Percentiles rank a stretch among this genome's conserved stretches.
Evolutionary conservation across 768 basidiomycete species (phyloP).

Genomic region (Lactarius pseudohatsudake): DNA sequence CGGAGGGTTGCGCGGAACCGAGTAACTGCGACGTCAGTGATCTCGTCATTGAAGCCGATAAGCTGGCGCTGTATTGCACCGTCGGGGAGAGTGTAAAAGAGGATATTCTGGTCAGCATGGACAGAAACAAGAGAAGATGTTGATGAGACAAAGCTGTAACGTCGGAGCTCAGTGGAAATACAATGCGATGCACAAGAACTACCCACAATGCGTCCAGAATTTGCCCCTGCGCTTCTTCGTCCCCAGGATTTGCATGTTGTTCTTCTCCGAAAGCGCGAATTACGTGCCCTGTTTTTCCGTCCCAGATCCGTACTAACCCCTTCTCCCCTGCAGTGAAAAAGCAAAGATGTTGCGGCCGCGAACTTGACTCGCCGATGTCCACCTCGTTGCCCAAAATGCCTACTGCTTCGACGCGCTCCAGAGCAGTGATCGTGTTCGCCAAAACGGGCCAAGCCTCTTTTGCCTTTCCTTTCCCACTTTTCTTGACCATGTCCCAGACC

Average conservation of each 20-base stretch:
- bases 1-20: constrained; percentile 43
- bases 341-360: constrained; percentile 45
- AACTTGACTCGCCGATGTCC: constrained; percentile 45
- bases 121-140: constrained; percentile 71
- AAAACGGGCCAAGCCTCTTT: constrained; percentile 55
- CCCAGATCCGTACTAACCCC: constrained; percentile 84
- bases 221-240: constrained; percentile 79
- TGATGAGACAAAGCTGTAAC: constrained; percentile 63
- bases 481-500: constrained; percentile 77
- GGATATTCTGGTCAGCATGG: constrained; percentile 96
- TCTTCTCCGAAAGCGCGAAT: constrained; percentile 58
- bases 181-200: constrained; percentile 4
- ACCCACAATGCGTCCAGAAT: constrained; percentile 80
- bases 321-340: constrained; percentile 94
- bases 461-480: constrained; percentile 49
- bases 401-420: constrained; percentile 86
- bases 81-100: constrained; percentile 80
- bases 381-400: constrained; percentile 63
- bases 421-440: constrained; percentile 74
- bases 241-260: constrained; percentile 46
- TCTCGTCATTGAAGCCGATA: constrained; percentile 97
- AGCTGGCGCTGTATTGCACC: constrained; percentile 71
- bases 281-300: constrained; percentile 63
- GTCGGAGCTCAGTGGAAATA: constrained; percentile 14
- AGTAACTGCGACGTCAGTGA: constrained; percentile 88